Base-by-base conservation (phyloP, 1,284 basidiomycete genomes). In the Xerocomus minutiporus region DNA sequence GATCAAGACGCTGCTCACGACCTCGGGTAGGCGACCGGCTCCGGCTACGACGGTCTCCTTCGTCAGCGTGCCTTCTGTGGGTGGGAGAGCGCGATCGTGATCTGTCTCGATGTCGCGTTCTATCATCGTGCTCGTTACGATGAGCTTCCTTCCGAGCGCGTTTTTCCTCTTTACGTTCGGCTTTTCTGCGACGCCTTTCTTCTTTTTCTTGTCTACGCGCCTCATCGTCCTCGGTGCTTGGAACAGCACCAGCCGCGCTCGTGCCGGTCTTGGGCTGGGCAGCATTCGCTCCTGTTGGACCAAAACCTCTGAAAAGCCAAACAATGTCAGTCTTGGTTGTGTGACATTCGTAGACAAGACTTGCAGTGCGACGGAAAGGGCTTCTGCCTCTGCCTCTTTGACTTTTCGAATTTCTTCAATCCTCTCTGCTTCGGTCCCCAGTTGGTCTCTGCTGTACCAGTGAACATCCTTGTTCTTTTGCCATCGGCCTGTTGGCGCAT, bases 401-500 rank as follows among this genome's bases (percentile, higher is more conserved):
- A 95, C 69, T 62, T 78, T 83, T 55, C 79, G 73, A 38, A 95
- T 85, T 72, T 96, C 93, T 57, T 87, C 88, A 0, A 53, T 59
- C 50, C 79, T 74, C 50, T 82, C 82, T 9, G 64, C 68, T 25
- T 82, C 80, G 0, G 59, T 59, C 7, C 68, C 58, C 0, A 70
- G 61, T 11, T 63, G 40, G 2, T 93, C 90, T 34, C 93, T 83
- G 57, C 75, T 81, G 66, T 96, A 96, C 93, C 93, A 96, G 66
- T 96, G 93, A 17, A 96, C 75, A 63, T 96, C 93, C 67, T 94
- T 93, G 74, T 92, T 91, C 73, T 93, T 94, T 72, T 96, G 93
- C 93, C 93, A 96, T 57, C 93, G 77, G 4, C 93, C 93, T 2
- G 90, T 91, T 0, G 93, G 93, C 1, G 92, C 93, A 63, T 95